Conservation (phyloP, 768 basidiomycete genomes). For the Boletus tomentosulus region DNA sequence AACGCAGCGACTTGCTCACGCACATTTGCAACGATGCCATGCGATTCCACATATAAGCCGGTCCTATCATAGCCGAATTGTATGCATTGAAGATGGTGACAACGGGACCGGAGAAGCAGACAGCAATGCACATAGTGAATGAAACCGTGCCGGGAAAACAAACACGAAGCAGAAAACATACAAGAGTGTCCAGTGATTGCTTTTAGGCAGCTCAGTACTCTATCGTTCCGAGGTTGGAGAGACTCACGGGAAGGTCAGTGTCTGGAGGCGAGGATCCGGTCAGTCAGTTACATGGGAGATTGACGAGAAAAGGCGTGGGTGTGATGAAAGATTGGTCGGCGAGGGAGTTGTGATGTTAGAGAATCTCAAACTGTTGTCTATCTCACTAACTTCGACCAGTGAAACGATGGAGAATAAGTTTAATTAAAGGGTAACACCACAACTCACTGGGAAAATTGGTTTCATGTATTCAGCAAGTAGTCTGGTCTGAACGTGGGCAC, state of each 20-base stretch:
- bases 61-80: slow-evolving; percentile 66
- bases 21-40: slow-evolving; percentile 86
- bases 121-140: background rate
- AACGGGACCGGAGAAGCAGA: too few relatives aligned
- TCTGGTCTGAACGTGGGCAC: slow-evolving; percentile 54
- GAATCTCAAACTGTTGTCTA: too few relatives aligned
- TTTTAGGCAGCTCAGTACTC: slow-evolving; percentile 22
- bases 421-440: background rate
- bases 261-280: slow-evolving; percentile 37
- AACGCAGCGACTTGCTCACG: slow-evolving; percentile 11
- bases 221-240: background rate
- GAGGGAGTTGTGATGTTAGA: background rate
- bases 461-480: slow-evolving; percentile 75
- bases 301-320: background rate
- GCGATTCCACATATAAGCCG: slow-evolving; percentile 80
- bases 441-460: slow-evolving; percentile 74
- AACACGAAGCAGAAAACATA: slow-evolving; percentile 30
- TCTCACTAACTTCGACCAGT: background rate
- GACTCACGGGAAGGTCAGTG: slow-evolving; percentile 82
- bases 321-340: background rate
- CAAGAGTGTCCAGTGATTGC: slow-evolving; percentile 89
- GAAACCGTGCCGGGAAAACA: too few relatives aligned
- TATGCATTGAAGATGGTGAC: too few relatives aligned
- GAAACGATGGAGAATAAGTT: background rate
- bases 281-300: background rate